Conservation (phyloP, 2,329 filamentous ascomycete genomes). For the Gremmenia infestans region DNA sequence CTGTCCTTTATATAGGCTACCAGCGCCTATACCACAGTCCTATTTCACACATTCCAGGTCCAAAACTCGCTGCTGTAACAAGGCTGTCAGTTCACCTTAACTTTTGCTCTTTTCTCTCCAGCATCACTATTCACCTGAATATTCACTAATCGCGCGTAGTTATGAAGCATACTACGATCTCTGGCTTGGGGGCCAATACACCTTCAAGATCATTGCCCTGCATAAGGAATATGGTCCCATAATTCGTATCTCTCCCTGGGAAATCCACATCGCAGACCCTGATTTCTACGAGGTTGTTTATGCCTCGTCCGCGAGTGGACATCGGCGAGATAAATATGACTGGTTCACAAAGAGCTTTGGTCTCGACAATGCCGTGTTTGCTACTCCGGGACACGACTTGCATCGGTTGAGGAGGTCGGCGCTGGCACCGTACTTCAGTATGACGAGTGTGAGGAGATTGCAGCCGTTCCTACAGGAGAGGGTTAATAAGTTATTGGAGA, state of each 20-base stretch:
- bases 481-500: constrained; percentile 4
- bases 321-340: constrained; percentile 4
- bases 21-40: constrained; percentile 24
- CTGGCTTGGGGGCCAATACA: constrained; percentile 37
- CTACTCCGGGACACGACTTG: constrained; percentile 1
- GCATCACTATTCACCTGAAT: neutral
- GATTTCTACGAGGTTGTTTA: constrained; percentile 30
- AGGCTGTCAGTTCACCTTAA: neutral
- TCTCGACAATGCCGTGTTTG: constrained; percentile 5
- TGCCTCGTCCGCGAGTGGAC: constrained; percentile 11
- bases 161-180: constrained; percentile 37
- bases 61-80: constrained; percentile 16
- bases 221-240: constrained; percentile 34
- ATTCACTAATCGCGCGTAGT: neutral
- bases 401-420: constrained; percentile 3
- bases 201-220: constrained; percentile 37
- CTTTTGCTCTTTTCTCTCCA: too few relatives aligned
- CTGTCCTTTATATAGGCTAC: neutral
- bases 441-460: constrained; percentile 4
- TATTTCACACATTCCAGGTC: constrained; percentile 22
- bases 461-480: constrained; percentile 6
- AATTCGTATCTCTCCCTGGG: constrained; percentile 27
- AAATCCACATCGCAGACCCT: constrained; percentile 29
- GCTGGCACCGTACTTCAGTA: constrained; percentile 5
- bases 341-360: constrained; percentile 9